Conservation (phyloP, 192 early-diverging fungal species). For the Dimargaris cristalligena region DNA sequence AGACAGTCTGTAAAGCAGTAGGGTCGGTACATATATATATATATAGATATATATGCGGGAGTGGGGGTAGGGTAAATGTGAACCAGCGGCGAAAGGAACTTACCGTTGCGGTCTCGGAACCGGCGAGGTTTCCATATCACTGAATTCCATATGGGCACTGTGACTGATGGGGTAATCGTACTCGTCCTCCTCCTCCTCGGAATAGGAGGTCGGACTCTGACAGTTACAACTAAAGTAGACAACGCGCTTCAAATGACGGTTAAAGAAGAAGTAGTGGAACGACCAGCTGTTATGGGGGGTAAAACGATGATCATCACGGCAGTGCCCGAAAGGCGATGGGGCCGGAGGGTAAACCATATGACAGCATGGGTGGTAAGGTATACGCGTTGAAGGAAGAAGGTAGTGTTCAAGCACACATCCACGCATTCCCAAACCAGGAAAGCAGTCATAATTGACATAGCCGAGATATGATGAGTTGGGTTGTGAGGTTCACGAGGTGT, state of each 20-base stretch:
- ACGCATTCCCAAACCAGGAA: constrained; percentile 3
- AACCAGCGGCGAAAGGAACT: too few relatives aligned
- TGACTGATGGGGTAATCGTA: background rate
- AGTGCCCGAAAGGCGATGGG: background rate
- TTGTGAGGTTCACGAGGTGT: too few relatives aligned
- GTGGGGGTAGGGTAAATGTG: too few relatives aligned
- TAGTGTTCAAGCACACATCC: background rate
- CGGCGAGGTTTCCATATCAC: background rate
- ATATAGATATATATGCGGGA: too few relatives aligned
- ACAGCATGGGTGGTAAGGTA: constrained; percentile 7
- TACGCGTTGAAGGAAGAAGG: constrained; percentile 12
- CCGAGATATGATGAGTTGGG: too few relatives aligned
- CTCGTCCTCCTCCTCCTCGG: constrained; percentile 1
- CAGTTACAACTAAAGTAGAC: constrained; percentile 83
- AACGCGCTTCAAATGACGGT: constrained; percentile 76
- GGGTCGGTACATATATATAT: too few relatives aligned
- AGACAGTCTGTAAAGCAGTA: too few relatives aligned
- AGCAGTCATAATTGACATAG: too few relatives aligned
- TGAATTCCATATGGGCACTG: background rate
- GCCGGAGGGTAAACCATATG: background rate
- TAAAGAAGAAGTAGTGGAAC: constrained; percentile 96
- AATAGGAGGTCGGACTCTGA: constrained; percentile 28
- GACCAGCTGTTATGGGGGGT: constrained; percentile 49
- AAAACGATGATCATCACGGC: too few relatives aligned
- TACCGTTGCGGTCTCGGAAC: background rate